Evolutionary conservation across 306 rosid species (phyloP).

Genomic region (Acacia confusa): DNA sequence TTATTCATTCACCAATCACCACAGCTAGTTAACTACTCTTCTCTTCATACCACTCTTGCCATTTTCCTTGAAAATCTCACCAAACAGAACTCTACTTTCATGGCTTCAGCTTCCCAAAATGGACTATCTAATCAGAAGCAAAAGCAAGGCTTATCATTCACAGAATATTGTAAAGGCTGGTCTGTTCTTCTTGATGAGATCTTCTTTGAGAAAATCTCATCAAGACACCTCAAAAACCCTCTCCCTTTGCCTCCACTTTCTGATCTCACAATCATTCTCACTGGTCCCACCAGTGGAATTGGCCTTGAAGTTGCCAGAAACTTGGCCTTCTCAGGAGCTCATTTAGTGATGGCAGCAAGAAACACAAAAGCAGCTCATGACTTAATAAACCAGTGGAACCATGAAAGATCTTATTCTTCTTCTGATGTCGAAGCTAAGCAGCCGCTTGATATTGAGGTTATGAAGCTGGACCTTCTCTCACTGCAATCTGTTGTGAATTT

Average conservation of each 20-base stretch:
- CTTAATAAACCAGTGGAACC: neutral
- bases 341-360: neutral
- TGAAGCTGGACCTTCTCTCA: neutral
- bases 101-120: neutral
- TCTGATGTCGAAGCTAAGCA: neutral
- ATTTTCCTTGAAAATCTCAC: neutral
- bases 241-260: neutral
- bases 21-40: neutral
- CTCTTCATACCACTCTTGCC: neutral
- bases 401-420: neutral
- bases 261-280: neutral
- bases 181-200: neutral
- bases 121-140: neutral
- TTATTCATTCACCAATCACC: neutral
- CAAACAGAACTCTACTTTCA: neutral
- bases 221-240: neutral
- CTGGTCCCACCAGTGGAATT: neutral
- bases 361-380: neutral
- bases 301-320: constrained; percentile 3
- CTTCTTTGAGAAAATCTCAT: neutral
- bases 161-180: neutral
- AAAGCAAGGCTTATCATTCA: neutral
- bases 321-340: neutral
- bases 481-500: neutral
- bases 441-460: neutral